Conservation (phyloP, 768 basidiomycete species). For the Lactarius pseudohatsudake region DNA sequence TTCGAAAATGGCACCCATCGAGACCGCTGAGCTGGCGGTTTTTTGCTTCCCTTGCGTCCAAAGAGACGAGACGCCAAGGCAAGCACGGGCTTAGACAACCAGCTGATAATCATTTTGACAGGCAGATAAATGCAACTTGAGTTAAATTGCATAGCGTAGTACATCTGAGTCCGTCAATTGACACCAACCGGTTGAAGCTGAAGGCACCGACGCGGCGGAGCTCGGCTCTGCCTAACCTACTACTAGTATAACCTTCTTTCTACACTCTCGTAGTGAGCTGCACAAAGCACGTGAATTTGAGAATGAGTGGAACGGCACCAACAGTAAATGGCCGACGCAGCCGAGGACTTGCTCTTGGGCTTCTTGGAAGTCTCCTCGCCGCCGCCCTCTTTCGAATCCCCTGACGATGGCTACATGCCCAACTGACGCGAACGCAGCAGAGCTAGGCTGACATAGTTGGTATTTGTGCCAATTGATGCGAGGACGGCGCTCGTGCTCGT, state of each 20-base stretch:
- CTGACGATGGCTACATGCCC: constrained; percentile 18
- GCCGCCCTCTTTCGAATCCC: constrained; percentile 2
- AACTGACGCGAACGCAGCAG: constrained; percentile 24
- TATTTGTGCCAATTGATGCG: constrained; percentile 23
- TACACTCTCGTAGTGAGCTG: neutral
- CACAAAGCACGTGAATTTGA: neutral
- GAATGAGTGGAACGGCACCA: neutral
- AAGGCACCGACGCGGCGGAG: too few relatives aligned
- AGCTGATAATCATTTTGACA: too few relatives aligned
- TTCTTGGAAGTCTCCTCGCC: constrained; percentile 18
- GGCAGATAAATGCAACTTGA: too few relatives aligned
- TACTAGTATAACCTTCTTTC: neutral
- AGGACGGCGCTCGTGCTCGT: constrained; percentile 24
- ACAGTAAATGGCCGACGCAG: neutral
- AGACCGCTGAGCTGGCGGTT: too few relatives aligned
- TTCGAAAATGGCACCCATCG: too few relatives aligned
- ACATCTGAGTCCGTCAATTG: too few relatives aligned
- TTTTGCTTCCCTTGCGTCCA: too few relatives aligned
- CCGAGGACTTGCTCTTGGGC: constrained; percentile 11
- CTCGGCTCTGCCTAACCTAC: neutral
- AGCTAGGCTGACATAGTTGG: constrained; percentile 23
- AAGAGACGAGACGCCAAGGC: too few relatives aligned
- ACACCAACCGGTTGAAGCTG: too few relatives aligned
- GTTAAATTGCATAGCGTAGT: too few relatives aligned
- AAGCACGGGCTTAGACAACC: too few relatives aligned